Percentiles rank a stretch among this genome's conserved stretches.
Evolutionary conservation across 192 early-diverging fungal species (phyloP).

Genomic region (Podila horticola): DNA sequence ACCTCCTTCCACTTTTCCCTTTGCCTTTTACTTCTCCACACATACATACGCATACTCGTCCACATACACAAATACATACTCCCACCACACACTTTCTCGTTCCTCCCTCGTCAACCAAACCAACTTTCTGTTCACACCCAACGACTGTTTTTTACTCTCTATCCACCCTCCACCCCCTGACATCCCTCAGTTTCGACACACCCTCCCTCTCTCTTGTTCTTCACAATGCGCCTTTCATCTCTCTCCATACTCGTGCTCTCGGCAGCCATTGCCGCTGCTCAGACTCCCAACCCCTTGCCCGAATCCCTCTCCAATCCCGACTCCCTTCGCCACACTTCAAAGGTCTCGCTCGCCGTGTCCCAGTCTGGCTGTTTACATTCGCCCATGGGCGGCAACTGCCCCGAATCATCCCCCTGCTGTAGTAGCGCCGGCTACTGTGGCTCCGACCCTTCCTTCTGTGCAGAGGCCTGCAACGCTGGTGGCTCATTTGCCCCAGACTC

Average conservation of each 20-base stretch:
- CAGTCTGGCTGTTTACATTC: conserved; percentile 17
- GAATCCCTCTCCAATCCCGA: conserved; percentile 28
- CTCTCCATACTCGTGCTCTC: conserved; percentile 24
- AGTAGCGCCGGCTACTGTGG: conserved; percentile 38
- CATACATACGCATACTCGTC: not conserved
- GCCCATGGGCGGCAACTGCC: conserved; percentile 39
- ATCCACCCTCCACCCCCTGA: not conserved
- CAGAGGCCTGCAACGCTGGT: conserved; percentile 21
- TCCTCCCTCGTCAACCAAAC: not conserved
- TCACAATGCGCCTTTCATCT: conserved; percentile 16
- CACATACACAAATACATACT: not conserved
- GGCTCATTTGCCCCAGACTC: conserved; percentile 36
- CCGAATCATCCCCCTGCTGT: conserved; percentile 24
- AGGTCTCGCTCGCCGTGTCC: conserved; percentile 2
- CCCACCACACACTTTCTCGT: not conserved
- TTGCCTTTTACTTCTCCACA: not conserved
- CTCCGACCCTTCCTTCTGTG: conserved; percentile 43
- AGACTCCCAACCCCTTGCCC: not conserved
- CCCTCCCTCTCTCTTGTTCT: not conserved
- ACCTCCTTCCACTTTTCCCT: not conserved
- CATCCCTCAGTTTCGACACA: not conserved
- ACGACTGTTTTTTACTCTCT: not conserved
- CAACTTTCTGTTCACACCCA: not conserved
- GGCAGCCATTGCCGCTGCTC: conserved; percentile 13
- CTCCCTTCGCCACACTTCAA: conserved; percentile 1